phyloP scores from a whole-genome alignment of 225 moss, liverwort and hornwort species.

The Anthoceros angustus region DNA sequence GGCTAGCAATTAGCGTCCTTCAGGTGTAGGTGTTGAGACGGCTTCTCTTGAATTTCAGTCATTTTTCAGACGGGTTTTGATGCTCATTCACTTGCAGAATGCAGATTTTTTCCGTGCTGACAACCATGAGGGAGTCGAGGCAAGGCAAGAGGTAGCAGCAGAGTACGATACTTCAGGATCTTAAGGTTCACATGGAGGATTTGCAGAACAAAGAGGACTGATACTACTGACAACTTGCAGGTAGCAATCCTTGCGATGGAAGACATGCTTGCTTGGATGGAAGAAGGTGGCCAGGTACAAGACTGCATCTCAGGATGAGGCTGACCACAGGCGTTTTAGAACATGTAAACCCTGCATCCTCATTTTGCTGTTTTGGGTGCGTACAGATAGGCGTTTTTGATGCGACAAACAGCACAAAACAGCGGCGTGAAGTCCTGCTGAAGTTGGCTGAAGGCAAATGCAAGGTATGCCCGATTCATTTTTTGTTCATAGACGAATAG shows the following conservation, averaged over 20 bases:
- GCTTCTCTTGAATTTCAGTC: not conserved
- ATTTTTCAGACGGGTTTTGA: not conserved
- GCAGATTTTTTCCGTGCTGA: slow-evolving; percentile 97
- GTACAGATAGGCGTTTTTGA: slow-evolving; percentile 91
- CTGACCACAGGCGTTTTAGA: not conserved
- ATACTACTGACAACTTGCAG: slow-evolving; percentile 18
- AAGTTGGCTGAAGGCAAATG: slow-evolving; percentile 92
- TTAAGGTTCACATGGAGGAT: not conserved
- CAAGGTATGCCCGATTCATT: slow-evolving; percentile 36
- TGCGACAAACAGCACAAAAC: slow-evolving; percentile 89
- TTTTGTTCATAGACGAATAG: no score
- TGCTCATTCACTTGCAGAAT: slow-evolving; percentile 20
- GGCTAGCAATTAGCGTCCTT: slow-evolving; percentile 5
- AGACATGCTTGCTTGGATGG: slow-evolving; percentile 99
- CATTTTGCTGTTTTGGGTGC: not conserved
- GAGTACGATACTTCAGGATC: not conserved
- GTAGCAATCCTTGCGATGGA: slow-evolving; percentile 92
- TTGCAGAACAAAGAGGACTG: not conserved
- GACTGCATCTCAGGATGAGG: not conserved
- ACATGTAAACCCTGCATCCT: not conserved
- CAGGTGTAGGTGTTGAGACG: not conserved
- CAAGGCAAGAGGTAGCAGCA: slow-evolving; percentile 71
- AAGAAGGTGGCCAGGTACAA: slow-evolving; percentile 81
- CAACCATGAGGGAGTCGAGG: slow-evolving; percentile 88
- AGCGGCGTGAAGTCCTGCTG: slow-evolving; percentile 74